Evolutionary conservation across 768 basidiomycete species (phyloP).

Genomic region (Russula dissimulans): DNA sequence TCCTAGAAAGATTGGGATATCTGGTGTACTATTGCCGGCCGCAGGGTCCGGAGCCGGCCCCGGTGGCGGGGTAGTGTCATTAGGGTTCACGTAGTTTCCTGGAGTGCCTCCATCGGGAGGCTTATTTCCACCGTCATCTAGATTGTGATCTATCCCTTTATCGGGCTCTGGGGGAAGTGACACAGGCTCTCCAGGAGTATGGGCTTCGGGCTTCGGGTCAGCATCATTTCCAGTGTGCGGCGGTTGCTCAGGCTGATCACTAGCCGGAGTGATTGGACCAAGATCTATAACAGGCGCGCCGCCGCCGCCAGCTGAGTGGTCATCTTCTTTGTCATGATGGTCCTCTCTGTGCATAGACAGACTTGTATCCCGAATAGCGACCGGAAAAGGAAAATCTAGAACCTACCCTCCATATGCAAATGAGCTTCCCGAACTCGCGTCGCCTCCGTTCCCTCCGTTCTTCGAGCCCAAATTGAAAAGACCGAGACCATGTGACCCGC

Average conservation of each 20-base stretch:
- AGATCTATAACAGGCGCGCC: slow-evolving; percentile 7
- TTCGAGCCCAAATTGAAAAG: slow-evolving; percentile 9
- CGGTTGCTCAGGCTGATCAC: background rate
- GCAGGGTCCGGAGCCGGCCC: background rate
- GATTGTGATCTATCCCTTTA: background rate
- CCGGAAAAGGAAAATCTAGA: background rate
- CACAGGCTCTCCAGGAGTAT: background rate
- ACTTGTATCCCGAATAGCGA: background rate
- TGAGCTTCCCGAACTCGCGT: slow-evolving; percentile 16
- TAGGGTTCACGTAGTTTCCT: background rate
- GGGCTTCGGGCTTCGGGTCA: background rate
- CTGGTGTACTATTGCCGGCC: background rate
- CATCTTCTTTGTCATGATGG: background rate
- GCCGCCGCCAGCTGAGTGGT: background rate
- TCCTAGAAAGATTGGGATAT: slow-evolving; percentile 6
- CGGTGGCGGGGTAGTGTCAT: background rate
- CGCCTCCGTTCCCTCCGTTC: slow-evolving; percentile 19
- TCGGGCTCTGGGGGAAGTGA: background rate
- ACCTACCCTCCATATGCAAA: slow-evolving; percentile 10
- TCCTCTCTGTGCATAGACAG: background rate
- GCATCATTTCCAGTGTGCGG: background rate
- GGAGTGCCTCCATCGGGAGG: background rate
- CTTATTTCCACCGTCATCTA: background rate
- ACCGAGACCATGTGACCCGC: slow-evolving; percentile 16
- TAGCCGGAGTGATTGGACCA: background rate